Base-by-base conservation (phyloP, 768 basidiomycete genomes). In the Trichaptum fuscoviolaceum region DNA sequence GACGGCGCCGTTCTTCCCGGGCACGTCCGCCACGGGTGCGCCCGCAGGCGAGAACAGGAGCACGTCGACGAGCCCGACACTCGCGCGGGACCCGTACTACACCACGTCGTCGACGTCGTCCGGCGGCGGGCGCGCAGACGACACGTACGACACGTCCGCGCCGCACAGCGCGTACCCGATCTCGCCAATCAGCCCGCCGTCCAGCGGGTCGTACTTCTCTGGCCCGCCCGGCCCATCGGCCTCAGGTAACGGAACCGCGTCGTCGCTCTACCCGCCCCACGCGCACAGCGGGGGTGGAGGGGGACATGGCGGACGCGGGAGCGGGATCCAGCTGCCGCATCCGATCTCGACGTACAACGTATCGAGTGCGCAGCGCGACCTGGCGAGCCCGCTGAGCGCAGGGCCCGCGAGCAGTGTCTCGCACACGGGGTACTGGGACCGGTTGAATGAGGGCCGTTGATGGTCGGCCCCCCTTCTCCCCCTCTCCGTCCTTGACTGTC, bases 1-100 rank as follows among this genome's bases (percentile, higher is more conserved):
- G 52, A 85, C 75, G 68, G 80, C 85, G 9, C 83, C 87, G 12
- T 88, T 86, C 75, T 85, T 80, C 73, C 87, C 87, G 24, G 69
- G 70, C 58, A 76, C 78, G 64, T 73, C 73, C 62, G 73, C 76
- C 65, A 42, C 76, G 35, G 35, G 35, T 7, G 35, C 8, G 8
- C 8, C 8, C 7, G 58, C 7, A 17, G 59, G 59, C 30, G 25
- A 61, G 59, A 61, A 61, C 24, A 34, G 59, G 59, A 34, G 42
- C 42, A 12, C 42, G 20, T 52, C 42, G 42, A 52, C 42, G 42
- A 52, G 42, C 42, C 63, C 57, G 34, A 58, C 52, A 2, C 57
- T 58, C 6, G 25, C 35, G n/a, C n/a, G 36, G 20, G 58, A 57
- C 27, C 58, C 64, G 10, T 65, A 52, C 20, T 57, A 42, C 42